Conservation (phyloP, 2,329 filamentous ascomycete species). For the Clarireedia sp. region DNA sequence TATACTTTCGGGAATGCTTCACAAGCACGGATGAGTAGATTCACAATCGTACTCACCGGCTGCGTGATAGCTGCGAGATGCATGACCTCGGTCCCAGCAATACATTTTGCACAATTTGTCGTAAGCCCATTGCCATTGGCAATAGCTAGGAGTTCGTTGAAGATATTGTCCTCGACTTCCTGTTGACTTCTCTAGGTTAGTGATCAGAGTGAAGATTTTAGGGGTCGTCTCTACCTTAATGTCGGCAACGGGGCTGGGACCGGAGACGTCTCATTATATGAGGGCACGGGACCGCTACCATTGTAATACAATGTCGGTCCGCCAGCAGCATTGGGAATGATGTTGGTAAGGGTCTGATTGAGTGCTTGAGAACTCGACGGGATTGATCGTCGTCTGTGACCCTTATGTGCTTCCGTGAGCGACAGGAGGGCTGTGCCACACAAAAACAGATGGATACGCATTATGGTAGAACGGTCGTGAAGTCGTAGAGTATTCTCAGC, state of each 20-base stretch:
- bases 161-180: constrained; percentile 9
- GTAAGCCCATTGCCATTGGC: constrained; percentile 1
- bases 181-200: not conserved
- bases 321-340: constrained; percentile 6
- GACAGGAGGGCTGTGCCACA: not conserved
- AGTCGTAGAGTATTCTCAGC: not conserved
- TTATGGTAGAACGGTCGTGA: not conserved
- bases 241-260: not conserved
- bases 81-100: constrained; percentile 6
- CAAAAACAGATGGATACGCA: not conserved
- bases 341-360: constrained; percentile 6
- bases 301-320: constrained; percentile 7
- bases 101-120: constrained; percentile 4
- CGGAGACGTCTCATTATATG: constrained; percentile 4
- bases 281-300: constrained; percentile 2
- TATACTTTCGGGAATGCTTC: constrained; percentile 4
- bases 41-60: constrained; percentile 1
- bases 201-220: not conserved
- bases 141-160: constrained; percentile 2
- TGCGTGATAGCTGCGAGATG: constrained; percentile 9
- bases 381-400: constrained; percentile 5
- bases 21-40: constrained; percentile 7
- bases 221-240: not conserved
- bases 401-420: constrained; percentile 4
- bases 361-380: constrained; percentile 7